Base-by-base conservation (phyloP, 176 grass and related monocot species). In the Calamus simplicifolius region DNA sequence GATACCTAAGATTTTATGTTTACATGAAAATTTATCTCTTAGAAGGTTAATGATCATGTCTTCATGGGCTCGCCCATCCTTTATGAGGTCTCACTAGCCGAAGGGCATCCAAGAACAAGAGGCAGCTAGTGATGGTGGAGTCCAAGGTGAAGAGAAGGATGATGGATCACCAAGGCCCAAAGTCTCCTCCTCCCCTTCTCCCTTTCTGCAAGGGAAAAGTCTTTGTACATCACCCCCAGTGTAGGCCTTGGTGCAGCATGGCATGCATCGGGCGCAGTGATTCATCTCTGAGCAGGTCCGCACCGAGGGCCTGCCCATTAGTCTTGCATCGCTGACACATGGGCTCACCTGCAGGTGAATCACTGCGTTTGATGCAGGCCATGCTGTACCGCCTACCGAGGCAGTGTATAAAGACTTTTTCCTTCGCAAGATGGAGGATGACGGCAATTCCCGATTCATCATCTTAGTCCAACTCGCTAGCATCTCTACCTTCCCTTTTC, bases 401-500 rank as follows among this genome's bases (percentile, higher is more conserved):
- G n/a, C n/a, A n/a, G n/a, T n/a, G n/a, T n/a, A n/a, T n/a, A n/a
- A n/a, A n/a, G n/a, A n/a, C n/a, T n/a, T n/a, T n/a, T n/a, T n/a
- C n/a, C n/a, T n/a, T n/a, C 21, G 21, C 19, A 97, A 97, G 74
- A 68, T 85, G 38, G 87, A 91, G 65, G 83, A 87, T 62, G 84
- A 85, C 53, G 93, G 87, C 60, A 88, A 92, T 66, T 87, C 87
- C 21, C 75, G 77, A 49, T 98, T 98, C 69, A 81, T 98, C 67
- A 83, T 98, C 77, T 98, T 98, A 75, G 66, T 98, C 69, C 78
- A 87, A 51, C 80, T 81, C 28, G 81, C 93, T 58, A 83, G 85
- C 50, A 87, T 98, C 6, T 48, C 7, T 63, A 25, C 8, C 21
- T 23, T 23, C 21, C 1, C 21, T 23, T 23, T 23, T 23, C 21